These are phyloP conservation scores for Phaeolepiota aurea DNA, from an alignment of 768 basidiomycete species.

Conservation along the genomic window DNA sequence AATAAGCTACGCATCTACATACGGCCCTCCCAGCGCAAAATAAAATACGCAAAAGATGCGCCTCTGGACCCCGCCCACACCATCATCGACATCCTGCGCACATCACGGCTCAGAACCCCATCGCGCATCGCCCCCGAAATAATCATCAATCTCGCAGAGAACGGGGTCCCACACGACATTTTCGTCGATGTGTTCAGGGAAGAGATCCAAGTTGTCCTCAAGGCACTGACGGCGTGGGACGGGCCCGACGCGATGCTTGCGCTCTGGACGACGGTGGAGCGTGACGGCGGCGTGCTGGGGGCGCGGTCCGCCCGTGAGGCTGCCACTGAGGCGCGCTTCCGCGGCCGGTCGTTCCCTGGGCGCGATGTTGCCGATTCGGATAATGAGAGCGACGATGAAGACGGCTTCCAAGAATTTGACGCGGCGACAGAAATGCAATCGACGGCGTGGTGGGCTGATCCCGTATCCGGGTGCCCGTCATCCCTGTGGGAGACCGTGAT, in stretches of 20 bases:
- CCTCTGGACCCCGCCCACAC: conserved; percentile 22
- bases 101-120: conserved; percentile 37
- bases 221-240: conserved; percentile 29
- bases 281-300: conserved; percentile 25
- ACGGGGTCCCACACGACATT: conserved; percentile 38
- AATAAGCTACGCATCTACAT: conserved; percentile 10
- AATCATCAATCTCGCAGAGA: conserved; percentile 58
- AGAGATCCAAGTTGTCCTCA: conserved; percentile 18
- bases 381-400: conserved; percentile 19
- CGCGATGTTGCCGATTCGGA: conserved; percentile 14
- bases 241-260: conserved; percentile 25
- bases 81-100: conserved; percentile 35
- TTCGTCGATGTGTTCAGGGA: conserved; percentile 31
- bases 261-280: conserved; percentile 25
- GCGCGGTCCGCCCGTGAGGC: conserved; percentile 24
- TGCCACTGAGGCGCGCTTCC: conserved; percentile 18
- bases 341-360: conserved; percentile 18
- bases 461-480: conserved; percentile 40
- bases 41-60: conserved; percentile 18
- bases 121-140: conserved; percentile 45
- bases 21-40: conserved; percentile 28
- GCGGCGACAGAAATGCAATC: conserved; percentile 21
- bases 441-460: conserved; percentile 52
- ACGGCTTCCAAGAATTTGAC: conserved; percentile 17
- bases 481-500: conserved; percentile 42